Evolutionary conservation across 1,284 basidiomycete species (phyloP).

Genomic region (Stereum hirsutum): DNA sequence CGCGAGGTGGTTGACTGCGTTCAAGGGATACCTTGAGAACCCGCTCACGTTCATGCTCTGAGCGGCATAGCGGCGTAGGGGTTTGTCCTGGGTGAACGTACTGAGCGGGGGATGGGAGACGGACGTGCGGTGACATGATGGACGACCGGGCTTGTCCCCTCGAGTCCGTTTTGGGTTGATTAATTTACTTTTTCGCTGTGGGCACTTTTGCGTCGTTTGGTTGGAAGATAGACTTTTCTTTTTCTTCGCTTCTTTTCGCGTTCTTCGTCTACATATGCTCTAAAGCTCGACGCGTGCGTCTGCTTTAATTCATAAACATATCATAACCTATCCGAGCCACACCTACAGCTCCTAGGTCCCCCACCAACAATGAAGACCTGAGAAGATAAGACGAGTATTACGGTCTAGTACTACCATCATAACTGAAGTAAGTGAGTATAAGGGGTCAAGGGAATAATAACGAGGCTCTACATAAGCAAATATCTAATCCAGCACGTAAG

Average conservation of each 20-base stretch:
- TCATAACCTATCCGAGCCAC: background rate
- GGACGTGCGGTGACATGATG: no score
- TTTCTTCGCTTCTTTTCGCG: background rate
- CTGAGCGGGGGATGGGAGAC: background rate
- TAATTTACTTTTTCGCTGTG: background rate
- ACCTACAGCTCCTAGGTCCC: no score
- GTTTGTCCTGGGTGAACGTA: no score
- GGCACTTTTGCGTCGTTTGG: background rate
- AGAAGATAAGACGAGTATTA: no score
- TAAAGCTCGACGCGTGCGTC: background rate
- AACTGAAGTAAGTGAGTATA: no score
- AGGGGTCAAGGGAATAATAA: no score
- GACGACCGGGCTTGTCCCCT: no score
- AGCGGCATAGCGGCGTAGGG: constrained; percentile 19
- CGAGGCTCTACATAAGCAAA: no score
- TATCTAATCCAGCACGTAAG: no score
- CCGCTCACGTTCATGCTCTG: constrained; percentile 89
- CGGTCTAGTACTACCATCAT: no score
- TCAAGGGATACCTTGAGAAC: constrained; percentile 97
- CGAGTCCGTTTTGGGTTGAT: background rate
- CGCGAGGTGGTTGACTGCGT: constrained; percentile 85
- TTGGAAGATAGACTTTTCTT: background rate
- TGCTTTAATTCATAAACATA: background rate
- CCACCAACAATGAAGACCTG: no score
- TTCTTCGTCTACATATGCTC: background rate